Conservation (phyloP, 1,284 basidiomycete species). For the Coniferiporia weirii region DNA sequence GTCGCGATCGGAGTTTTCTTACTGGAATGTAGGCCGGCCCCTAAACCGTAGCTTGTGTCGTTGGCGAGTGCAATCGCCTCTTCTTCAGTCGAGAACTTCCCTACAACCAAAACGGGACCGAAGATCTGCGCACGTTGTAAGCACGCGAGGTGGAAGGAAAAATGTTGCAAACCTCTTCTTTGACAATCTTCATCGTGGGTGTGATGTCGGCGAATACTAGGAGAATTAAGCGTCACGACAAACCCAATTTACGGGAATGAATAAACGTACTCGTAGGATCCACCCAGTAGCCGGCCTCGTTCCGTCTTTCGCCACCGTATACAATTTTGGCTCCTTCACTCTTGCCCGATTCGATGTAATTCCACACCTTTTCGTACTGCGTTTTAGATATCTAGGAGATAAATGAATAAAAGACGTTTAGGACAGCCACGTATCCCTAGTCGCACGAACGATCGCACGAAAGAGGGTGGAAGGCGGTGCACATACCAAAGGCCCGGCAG, state of each 20-base stretch:
- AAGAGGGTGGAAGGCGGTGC: conserved; percentile 11
- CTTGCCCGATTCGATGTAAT: conserved; percentile 86
- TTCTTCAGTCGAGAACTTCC: conserved; percentile 74
- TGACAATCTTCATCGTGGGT: conserved; percentile 74
- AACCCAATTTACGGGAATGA: background rate
- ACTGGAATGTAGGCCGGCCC: conserved; percentile 87
- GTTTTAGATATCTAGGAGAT: conserved; percentile 63
- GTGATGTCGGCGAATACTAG: conserved; percentile 71
- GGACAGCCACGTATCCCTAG: background rate
- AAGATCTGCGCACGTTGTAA: background rate
- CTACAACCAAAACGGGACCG: conserved; percentile 58
- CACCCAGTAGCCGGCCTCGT: conserved; percentile 67
- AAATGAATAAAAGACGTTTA: conserved; percentile 1
- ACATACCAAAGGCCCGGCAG: conserved; percentile 76
- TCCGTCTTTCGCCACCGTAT: conserved; percentile 73
- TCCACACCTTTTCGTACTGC: conserved; percentile 87
- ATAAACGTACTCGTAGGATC: conserved; percentile 64
- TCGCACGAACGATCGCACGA: background rate
- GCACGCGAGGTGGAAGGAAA: background rate
- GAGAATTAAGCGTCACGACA: background rate
- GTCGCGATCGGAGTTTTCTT: conserved; percentile 25
- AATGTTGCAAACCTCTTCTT: conserved; percentile 25
- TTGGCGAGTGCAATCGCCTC: conserved; percentile 79
- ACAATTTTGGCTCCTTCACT: conserved; percentile 76
- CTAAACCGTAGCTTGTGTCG: conserved; percentile 81